Percentiles rank a stretch among this genome's conserved stretches.
phyloP scores from a whole-genome alignment of 2,329 filamentous ascomycete genomes.

The Didymella pinodella region DNA sequence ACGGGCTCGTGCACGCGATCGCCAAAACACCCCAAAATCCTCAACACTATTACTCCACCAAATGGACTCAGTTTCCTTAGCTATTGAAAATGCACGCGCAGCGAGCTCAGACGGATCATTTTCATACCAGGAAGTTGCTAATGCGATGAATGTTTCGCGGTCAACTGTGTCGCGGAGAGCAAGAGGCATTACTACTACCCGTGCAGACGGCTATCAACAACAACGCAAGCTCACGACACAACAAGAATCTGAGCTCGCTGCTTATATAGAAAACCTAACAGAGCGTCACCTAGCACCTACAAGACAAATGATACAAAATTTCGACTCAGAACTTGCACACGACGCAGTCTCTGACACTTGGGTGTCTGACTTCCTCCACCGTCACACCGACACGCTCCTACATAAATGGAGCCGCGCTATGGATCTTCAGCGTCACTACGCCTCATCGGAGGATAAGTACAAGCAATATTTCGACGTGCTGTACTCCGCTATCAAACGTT shows the following conservation, averaged over 20 bases:
- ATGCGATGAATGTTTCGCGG: background rate
- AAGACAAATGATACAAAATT: background rate
- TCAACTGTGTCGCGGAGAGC: background rate
- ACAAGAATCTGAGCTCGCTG: background rate
- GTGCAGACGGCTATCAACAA: background rate
- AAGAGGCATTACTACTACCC: background rate
- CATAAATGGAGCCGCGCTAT: too few species aligned
- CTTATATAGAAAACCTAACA: background rate
- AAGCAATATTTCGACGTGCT: too few species aligned
- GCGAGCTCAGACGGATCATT: background rate
- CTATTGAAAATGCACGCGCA: background rate
- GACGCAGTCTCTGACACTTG: too few species aligned
- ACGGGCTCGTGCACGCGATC: background rate
- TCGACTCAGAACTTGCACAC: background rate
- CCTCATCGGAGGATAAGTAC: too few species aligned
- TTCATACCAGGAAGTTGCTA: background rate
- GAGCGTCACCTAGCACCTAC: background rate
- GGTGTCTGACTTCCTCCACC: too few species aligned
- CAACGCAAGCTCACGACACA: background rate
- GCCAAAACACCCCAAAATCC: background rate
- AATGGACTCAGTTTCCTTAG: background rate
- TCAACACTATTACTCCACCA: background rate
- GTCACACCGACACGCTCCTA: too few species aligned
- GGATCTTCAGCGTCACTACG: too few species aligned
- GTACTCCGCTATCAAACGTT: too few species aligned